These are phyloP conservation scores for Alternaria alternata DNA, from an alignment of 2,329 filamentous ascomycete genomes.

Conservation along the genomic window DNA sequence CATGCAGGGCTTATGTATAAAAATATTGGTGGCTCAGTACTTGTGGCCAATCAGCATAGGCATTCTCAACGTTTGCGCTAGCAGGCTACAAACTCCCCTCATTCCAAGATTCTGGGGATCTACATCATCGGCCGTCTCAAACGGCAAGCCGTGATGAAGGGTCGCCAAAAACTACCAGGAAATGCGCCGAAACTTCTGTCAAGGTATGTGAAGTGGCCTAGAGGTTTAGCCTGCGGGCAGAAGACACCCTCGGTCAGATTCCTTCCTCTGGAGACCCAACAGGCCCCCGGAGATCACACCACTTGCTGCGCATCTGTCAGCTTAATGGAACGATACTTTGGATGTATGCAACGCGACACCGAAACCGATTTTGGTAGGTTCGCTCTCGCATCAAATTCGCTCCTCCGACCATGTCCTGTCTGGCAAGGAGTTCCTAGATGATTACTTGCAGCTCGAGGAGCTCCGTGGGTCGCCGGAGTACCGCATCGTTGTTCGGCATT, in stretches of 20 bases:
- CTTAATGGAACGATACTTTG: conserved; percentile 10
- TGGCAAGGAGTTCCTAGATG: conserved; percentile 14
- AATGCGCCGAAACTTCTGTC: conserved; percentile 1
- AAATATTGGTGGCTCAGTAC: conserved; percentile 50
- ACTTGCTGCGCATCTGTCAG: conserved; percentile 17
- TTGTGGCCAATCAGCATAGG: conserved; percentile 29
- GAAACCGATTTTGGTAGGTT: conserved; percentile 4
- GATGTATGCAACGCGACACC: conserved; percentile 14
- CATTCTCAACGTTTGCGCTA: conserved; percentile 18
- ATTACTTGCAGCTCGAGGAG: conserved; percentile 24
- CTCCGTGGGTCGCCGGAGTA: conserved; percentile 12
- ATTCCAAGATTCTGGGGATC: conserved; percentile 7
- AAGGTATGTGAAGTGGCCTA: conserved; percentile 5
- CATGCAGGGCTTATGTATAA: conserved; percentile 50
- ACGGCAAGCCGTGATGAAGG: conserved; percentile 9
- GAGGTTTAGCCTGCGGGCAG: conserved; percentile 22
- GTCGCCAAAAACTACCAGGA: conserved; percentile 3
- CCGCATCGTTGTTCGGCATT: conserved; percentile 10
- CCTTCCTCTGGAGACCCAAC: background rate
- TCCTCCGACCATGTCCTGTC: background rate
- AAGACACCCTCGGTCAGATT: conserved; percentile 9
- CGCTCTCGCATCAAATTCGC: background rate
- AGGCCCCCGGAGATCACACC: conserved; percentile 6
- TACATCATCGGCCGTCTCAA: conserved; percentile 23
- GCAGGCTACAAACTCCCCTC: conserved; percentile 1